Base-by-base conservation (phyloP, 1,139 yeast species). In the Candida sanyaensis region DNA sequence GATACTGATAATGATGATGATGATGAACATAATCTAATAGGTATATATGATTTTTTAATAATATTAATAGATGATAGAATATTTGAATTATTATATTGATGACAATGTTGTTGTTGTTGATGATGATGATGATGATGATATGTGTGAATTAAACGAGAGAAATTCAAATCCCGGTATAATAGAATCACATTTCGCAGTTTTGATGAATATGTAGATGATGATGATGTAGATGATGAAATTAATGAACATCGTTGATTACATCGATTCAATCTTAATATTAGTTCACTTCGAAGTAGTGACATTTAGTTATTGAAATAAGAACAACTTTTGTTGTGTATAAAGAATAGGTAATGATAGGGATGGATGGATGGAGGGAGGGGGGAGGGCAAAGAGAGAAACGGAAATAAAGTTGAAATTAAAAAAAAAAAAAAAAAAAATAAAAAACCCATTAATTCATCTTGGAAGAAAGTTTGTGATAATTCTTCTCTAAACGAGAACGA, bases 231-330 rank as follows among this genome's bases (percentile, higher is more conserved):
- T n/a, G 21, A 17, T 34, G 26, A 21, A 17, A 17, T 17, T 17
- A 6, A 34, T 34, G 37, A 21, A 13, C 7, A 21, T 32, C n/a
- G 37, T 34, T 34, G 37, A 34, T 34, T 37, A 37, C 24, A 39
- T 39, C 34, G 34, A 39, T 30, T 21, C 32, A 39, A 29, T 30
- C 24, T 39, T 29, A 30, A 10, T 8, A 13, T 21, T 29, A 11
- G 13, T 39, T 39, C 42, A 28, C 42, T 39, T 28, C 42, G 42
- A 17, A 29, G 36, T 29, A 39, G 31, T 39, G 42, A 29, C 42
- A 39, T 39, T 29, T 28, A 30, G 17, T 3, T 29, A 21, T 39
- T 17, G 21, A 3, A 3, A 17, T 2, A 17, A 2, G 21, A 17
- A 17, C 21, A 17, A 17, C 21, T 17, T n/a, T 17, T 17, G 21